Base-by-base conservation (phyloP, 305 asterid species). In the Solanum hybrid region DNA sequence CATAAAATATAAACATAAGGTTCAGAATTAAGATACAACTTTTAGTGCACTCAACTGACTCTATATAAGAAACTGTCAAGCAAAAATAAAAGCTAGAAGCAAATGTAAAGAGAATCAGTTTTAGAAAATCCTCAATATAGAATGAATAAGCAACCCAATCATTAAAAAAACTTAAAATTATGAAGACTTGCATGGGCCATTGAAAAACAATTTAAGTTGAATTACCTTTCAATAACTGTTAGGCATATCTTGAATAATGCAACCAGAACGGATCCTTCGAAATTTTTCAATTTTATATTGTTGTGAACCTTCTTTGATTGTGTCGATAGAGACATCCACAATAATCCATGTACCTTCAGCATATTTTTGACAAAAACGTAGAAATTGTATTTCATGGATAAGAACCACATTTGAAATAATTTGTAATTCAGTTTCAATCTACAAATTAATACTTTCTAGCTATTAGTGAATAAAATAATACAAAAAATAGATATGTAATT, bases 341-440 rank as follows among this genome's bases (percentile, higher is more conserved):
- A 95, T 94, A 66, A 93, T 95, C 97, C 98, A 95, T 36, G 78
- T 88, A 86, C 91, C 95, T 42, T 94, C 95, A 36, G 92, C 91
- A 11, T 93, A 94, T 91, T 95, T 96, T 92, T 94, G 94, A 93
- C 96, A 94, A 91, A 92, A 95, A 34, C 98, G 97, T 73, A 95
- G 72, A 92, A 94, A 95, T 88, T 94, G 92, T 73, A 92, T 78
- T 91, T 35, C 91, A 14, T 95, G 95, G 5, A 89, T 40, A 22
- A 95, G 95, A 31, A 94, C 93, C 91, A 94, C 51, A 34, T 96
- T 95, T 4, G 95, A 95, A 87, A 93, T 93, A 77, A 93, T 56
- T 88, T 94, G 97, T 88, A 34, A 91, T 92, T 95, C 97, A 0
- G 95, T 13, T 40, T 40, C 51, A 40, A 40, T 40, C 51, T 40